Percentiles rank a stretch among this genome's conserved stretches.
Evolutionary conservation across 768 basidiomycete species (phyloP).

Genomic region (Amanita muscaria): DNA sequence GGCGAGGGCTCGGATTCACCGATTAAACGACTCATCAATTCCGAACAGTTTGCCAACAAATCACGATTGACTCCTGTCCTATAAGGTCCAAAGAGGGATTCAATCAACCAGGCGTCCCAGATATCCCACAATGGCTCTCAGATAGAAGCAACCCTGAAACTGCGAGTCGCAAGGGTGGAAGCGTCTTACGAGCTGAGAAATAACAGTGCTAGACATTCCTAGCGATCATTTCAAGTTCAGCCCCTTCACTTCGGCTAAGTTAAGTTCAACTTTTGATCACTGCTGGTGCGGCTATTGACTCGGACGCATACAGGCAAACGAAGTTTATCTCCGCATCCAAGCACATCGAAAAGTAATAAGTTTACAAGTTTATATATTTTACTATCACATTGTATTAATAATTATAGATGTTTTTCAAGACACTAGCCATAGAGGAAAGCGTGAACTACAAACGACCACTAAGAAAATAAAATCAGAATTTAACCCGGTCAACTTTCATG

Average conservation of each 20-base stretch:
- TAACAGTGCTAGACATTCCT: constrained; percentile 47
- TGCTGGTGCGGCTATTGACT: background rate
- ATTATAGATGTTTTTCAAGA: too few relatives aligned
- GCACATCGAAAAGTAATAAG: too few relatives aligned
- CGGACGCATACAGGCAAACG: background rate
- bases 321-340: background rate
- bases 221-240: constrained; percentile 66
- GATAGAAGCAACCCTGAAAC: constrained; percentile 29
- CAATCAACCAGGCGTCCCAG: constrained; percentile 19
- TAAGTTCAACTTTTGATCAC: constrained; percentile 18
- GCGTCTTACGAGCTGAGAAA: constrained; percentile 22
- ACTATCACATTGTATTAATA: too few relatives aligned
- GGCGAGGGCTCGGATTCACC: constrained; percentile 23
- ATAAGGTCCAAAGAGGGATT: constrained; percentile 47
- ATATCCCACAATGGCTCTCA: constrained; percentile 44
- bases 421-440: too few relatives aligned
- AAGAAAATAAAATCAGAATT: constrained; percentile 12
- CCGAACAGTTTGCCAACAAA: constrained; percentile 44
- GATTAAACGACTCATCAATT: constrained; percentile 28
- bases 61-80: constrained; percentile 20
- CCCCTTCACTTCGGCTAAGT: constrained; percentile 43
- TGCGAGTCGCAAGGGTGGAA: constrained; percentile 42
- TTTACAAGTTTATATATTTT: too few relatives aligned
- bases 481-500: too few relatives aligned
- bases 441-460: too few relatives aligned